Conservation (phyloP, 441 rosid genomes). For the Hura crepitans region DNA sequence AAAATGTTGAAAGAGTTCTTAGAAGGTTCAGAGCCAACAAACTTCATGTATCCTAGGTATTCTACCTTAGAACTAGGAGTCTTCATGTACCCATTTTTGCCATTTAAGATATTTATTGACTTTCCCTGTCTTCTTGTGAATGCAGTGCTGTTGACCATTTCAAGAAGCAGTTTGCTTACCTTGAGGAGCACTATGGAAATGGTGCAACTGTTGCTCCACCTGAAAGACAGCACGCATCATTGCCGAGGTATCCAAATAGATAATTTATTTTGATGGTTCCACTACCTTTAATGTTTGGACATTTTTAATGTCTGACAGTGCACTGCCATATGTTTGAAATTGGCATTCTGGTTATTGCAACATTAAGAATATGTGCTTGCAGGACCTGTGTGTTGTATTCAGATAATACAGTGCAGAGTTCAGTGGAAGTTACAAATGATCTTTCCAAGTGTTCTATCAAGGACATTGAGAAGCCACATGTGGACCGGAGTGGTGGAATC, state of each 20-base stretch:
- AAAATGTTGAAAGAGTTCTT: conserved; percentile 81
- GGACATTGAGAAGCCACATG: conserved; percentile 57
- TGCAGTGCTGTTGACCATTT: conserved; percentile 97
- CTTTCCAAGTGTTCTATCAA: conserved; percentile 77
- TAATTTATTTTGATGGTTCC: conserved; percentile 5
- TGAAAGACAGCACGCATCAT: conserved; percentile 89
- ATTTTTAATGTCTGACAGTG: neutral
- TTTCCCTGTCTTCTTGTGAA: neutral
- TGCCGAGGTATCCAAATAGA: conserved; percentile 58
- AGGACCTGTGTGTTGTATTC: conserved; percentile 86
- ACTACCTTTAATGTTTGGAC: neutral
- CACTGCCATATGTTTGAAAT: conserved; percentile 11
- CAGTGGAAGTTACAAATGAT: conserved; percentile 60
- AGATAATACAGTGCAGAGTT: conserved; percentile 51
- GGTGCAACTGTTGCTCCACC: conserved; percentile 73
- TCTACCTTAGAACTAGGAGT: neutral
- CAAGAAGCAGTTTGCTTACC: conserved; percentile 93
- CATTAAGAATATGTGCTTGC: conserved; percentile 29
- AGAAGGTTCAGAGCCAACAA: conserved; percentile 88
- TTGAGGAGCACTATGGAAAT: conserved; percentile 87
- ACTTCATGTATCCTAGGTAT: conserved; percentile 95
- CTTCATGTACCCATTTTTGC: neutral
- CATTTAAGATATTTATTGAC: neutral
- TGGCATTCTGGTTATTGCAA: conserved; percentile 2
- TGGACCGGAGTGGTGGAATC: conserved; percentile 54